phyloP scores from a whole-genome alignment of 768 basidiomycete species.

The Mycena belliarum region DNA sequence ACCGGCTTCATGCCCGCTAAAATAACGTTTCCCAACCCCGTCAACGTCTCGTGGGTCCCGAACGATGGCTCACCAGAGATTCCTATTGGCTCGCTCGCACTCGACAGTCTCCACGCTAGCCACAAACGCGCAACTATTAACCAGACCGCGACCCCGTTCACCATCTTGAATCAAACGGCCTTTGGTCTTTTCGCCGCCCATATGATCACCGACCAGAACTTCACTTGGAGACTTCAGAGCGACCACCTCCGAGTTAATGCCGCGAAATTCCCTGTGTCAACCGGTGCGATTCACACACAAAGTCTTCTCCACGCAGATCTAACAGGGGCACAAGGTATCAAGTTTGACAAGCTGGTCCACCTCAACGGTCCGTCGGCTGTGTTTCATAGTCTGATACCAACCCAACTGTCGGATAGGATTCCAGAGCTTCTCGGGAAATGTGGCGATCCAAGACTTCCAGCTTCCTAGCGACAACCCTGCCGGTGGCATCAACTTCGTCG shows the following conservation, averaged over 20 bases:
- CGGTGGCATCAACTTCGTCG: slow-evolving; percentile 67
- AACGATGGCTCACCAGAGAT: slow-evolving; percentile 42
- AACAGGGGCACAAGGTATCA: slow-evolving; percentile 42
- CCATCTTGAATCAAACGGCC: slow-evolving; percentile 53
- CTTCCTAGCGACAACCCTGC: slow-evolving; percentile 66
- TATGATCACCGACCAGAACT: slow-evolving; percentile 66
- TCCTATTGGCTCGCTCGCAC: slow-evolving; percentile 53
- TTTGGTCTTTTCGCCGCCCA: slow-evolving; percentile 62
- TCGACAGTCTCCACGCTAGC: slow-evolving; percentile 49
- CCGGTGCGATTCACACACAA: slow-evolving; percentile 23
- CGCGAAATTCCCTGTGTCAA: slow-evolving; percentile 64
- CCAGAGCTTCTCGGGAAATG: slow-evolving; percentile 60
- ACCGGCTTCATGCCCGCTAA: slow-evolving; percentile 65
- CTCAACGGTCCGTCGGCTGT: slow-evolving; percentile 47
- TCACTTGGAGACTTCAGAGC: slow-evolving; percentile 67
- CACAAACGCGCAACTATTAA: slow-evolving; percentile 62
- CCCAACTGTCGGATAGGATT: slow-evolving; percentile 41
- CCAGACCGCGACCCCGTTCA: slow-evolving; percentile 54
- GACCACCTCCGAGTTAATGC: slow-evolving; percentile 64
- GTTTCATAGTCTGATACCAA: not conserved
- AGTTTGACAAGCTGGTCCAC: slow-evolving; percentile 60
- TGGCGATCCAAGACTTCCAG: slow-evolving; percentile 56
- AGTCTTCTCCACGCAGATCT: not conserved
- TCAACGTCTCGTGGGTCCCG: slow-evolving; percentile 61
- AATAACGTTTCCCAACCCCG: slow-evolving; percentile 59